phyloP scores from a whole-genome alignment of 192 early-diverging fungal species.

The Pecoramyces ruminantium region DNA sequence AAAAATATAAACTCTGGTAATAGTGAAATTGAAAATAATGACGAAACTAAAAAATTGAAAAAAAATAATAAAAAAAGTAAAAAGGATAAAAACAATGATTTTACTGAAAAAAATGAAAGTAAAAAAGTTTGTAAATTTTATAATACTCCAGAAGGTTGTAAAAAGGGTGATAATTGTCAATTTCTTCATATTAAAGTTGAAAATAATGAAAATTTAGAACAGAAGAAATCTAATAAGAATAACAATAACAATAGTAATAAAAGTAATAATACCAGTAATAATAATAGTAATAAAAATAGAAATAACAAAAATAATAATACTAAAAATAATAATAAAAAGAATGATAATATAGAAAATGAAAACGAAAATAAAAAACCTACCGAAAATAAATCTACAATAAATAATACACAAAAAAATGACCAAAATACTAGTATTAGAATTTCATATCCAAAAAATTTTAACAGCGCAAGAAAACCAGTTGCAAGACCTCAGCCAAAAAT shows the following conservation, averaged over 20 bases:
- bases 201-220: not conserved
- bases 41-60: not conserved
- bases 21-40: not conserved
- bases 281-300: not conserved
- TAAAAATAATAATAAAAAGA: not conserved
- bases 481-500: not conserved
- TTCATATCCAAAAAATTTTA: not conserved
- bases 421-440: not conserved
- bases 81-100: not conserved
- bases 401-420: not conserved
- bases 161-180: not conserved
- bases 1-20: not conserved
- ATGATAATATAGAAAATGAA: no score
- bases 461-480: not conserved
- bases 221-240: not conserved
- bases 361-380: no score
- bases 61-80: not conserved
- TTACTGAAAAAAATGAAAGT: not conserved
- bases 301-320: not conserved
- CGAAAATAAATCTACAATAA: no score
- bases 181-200: not conserved
- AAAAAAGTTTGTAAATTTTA: constrained; percentile 5
- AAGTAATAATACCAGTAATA: not conserved
- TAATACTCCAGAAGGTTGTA: constrained; percentile 2
- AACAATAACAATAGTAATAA: not conserved